Evolutionary conservation across 345 rosid genomes (phyloP).

Genomic region (Gossypium herbaceum): DNA sequence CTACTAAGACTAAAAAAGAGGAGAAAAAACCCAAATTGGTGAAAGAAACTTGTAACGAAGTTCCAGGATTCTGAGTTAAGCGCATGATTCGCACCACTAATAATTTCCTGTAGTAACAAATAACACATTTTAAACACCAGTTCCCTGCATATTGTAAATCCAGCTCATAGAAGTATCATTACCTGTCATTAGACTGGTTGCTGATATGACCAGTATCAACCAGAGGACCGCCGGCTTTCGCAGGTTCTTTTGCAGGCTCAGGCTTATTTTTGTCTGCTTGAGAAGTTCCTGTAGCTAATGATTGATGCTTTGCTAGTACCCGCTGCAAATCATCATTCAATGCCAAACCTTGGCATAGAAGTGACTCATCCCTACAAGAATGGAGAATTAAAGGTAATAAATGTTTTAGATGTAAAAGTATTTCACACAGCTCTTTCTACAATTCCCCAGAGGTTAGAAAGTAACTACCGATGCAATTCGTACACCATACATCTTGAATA

Average conservation of each 20-base stretch:
- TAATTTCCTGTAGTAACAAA: background rate
- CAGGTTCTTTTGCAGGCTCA: constrained; percentile 49
- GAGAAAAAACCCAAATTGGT: background rate
- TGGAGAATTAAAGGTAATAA: constrained; percentile 3
- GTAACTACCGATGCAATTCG: background rate
- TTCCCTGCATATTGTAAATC: constrained; percentile 3
- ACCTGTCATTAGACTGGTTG: constrained; percentile 51
- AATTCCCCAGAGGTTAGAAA: background rate
- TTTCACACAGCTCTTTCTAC: background rate
- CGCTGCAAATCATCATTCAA: constrained; percentile 98
- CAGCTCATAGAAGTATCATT: constrained; percentile 17
- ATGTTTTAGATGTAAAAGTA: background rate
- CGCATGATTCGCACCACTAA: background rate
- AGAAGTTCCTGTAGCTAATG: constrained; percentile 68
- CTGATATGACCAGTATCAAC: constrained; percentile 65
- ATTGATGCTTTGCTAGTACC: constrained; percentile 80
- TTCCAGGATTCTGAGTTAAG: background rate
- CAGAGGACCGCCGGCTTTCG: constrained; percentile 57
- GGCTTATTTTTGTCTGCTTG: constrained; percentile 46
- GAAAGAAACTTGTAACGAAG: background rate
- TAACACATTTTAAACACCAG: background rate
- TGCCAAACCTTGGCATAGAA: constrained; percentile 84
- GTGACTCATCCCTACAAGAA: constrained; percentile 78
- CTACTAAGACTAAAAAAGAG: background rate
- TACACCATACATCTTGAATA: background rate